Conservation (phyloP, 2,329 filamentous ascomycete genomes). For the Scedosporium apiospermum region DNA sequence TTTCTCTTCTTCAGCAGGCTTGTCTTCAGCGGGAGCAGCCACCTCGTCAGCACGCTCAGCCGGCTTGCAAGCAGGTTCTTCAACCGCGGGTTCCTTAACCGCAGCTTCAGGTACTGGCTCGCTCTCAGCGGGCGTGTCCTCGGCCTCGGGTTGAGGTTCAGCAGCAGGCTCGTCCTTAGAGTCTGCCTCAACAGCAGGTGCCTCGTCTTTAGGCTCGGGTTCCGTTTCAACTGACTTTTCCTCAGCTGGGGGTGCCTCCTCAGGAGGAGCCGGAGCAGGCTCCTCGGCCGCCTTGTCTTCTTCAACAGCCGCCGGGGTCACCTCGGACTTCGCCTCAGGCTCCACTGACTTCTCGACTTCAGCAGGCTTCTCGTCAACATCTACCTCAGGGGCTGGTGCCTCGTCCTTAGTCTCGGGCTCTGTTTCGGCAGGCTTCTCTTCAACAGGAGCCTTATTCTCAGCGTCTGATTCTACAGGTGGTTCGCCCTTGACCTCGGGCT, state of each 20-base stretch:
- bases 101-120: background rate
- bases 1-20: background rate
- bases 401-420: too few species aligned
- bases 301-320: background rate
- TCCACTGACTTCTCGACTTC: background rate
- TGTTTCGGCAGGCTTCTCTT: background rate
- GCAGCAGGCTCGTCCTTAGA: background rate
- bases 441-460: background rate
- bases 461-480: background rate
- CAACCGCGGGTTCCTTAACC: background rate
- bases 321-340: too few species aligned
- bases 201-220: background rate
- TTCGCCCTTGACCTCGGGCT: background rate
- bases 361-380: background rate
- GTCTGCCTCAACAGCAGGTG: background rate
- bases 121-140: background rate
- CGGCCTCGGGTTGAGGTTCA: background rate
- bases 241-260: background rate
- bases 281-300: background rate
- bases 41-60: background rate
- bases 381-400: too few species aligned
- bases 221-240: slow-evolving; percentile 3
- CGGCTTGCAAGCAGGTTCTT: background rate
- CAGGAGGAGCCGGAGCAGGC: background rate
- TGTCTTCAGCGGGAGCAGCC: background rate